phyloP scores from a whole-genome alignment of 768 basidiomycete genomes.

The Serendipita sp. region DNA sequence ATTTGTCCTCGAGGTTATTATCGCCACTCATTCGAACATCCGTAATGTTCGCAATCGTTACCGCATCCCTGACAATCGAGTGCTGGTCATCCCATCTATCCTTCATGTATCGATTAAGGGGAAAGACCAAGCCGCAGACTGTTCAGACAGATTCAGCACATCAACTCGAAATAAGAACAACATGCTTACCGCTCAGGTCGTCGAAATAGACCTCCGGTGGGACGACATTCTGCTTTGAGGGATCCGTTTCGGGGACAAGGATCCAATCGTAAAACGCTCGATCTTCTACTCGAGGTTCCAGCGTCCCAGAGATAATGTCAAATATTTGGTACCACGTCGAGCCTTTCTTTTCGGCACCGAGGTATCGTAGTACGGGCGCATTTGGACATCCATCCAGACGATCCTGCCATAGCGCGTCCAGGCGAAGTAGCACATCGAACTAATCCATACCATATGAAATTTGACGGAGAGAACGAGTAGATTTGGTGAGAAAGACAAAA shows the following conservation, averaged over 20 bases:
- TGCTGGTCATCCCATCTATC: conserved; percentile 26
- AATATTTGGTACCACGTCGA: conserved; percentile 19
- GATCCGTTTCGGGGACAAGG: conserved; percentile 19
- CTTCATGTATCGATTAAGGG: conserved; percentile 25
- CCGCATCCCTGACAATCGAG: conserved; percentile 22
- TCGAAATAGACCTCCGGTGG: conserved; percentile 35
- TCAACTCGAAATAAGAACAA: no score
- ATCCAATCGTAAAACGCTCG: conserved; percentile 30
- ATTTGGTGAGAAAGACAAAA: no score
- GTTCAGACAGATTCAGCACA: not conserved
- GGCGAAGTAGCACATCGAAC: conserved; percentile 33
- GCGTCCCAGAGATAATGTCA: conserved; percentile 25
- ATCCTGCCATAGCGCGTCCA: conserved; percentile 31
- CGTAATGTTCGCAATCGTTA: conserved; percentile 27
- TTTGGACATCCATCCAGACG: conserved; percentile 36
- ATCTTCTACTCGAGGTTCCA: conserved; percentile 25
- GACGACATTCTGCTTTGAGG: conserved; percentile 14
- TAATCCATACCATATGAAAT: conserved; percentile 10
- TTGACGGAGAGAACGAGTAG: no score
- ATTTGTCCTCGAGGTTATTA: conserved; percentile 5
- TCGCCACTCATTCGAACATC: conserved; percentile 18
- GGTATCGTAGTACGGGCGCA: conserved; percentile 29
- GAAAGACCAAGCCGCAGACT: conserved; percentile 30
- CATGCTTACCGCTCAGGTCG: conserved; percentile 20
- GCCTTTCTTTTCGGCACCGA: conserved; percentile 15